Conservation (phyloP, 129 eudicot genomes). For the Calendula officinalis region DNA sequence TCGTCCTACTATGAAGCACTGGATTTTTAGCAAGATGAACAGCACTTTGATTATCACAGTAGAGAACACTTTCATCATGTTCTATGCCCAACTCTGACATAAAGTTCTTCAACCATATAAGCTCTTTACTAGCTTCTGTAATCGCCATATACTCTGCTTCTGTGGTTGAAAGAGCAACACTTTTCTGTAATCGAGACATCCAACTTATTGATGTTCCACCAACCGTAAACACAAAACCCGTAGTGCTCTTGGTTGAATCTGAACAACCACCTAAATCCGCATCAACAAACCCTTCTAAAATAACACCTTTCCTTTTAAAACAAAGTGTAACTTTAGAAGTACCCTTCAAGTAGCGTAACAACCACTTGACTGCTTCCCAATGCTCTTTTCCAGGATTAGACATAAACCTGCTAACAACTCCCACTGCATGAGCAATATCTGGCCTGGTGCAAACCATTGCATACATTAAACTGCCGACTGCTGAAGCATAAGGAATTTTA, state of each 20-base stretch:
- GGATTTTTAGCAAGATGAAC: background rate
- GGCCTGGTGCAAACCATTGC: background rate
- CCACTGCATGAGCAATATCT: background rate
- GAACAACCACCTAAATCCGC: background rate
- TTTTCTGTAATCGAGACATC: background rate
- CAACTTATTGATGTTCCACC: background rate
- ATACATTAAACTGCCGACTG: background rate
- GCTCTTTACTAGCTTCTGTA: background rate
- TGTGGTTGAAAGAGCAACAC: background rate
- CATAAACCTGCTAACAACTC: background rate
- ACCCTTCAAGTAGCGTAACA: background rate
- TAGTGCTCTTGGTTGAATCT: background rate
- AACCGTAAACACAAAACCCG: background rate
- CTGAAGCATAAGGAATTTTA: background rate
- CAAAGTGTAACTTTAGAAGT: background rate
- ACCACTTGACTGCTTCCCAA: background rate
- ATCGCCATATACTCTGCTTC: background rate
- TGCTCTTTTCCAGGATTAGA: background rate
- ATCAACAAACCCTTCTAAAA: background rate
- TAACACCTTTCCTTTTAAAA: background rate
- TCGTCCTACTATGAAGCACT: background rate
- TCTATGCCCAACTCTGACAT: background rate
- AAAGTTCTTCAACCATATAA: background rate
- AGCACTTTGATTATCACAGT: background rate
- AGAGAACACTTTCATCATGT: background rate